phyloP scores from a whole-genome alignment of 73 alveolate species.

The Tetrahymena borealis region DNA sequence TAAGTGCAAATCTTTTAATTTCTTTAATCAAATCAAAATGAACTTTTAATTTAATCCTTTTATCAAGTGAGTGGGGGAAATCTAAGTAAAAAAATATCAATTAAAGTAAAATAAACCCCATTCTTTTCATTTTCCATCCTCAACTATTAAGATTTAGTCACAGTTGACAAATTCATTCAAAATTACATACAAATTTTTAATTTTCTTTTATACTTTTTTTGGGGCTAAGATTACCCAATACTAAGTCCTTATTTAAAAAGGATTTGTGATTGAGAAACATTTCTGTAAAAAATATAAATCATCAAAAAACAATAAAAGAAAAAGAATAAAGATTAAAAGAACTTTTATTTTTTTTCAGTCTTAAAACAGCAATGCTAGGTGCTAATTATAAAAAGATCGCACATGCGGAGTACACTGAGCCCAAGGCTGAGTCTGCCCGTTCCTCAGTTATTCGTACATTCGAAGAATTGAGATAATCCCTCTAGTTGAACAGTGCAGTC shows the following conservation, averaged over 20 bases:
- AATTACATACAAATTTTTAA: background rate
- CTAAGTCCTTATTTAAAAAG: background rate
- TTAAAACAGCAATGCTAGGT: background rate
- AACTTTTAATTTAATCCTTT: no score
- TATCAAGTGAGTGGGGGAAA: slow-evolving; percentile 4
- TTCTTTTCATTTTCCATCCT: no score
- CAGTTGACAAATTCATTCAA: background rate
- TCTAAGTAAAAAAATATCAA: background rate
- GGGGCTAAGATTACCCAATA: background rate
- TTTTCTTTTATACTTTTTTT: background rate
- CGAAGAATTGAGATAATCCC: slow-evolving; percentile 2
- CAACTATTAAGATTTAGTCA: background rate
- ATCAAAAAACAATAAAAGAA: background rate
- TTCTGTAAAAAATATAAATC: background rate
- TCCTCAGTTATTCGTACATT: background rate
- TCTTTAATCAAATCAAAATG: background rate
- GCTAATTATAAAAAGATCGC: background rate
- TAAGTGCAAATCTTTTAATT: no score
- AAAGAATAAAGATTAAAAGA: background rate
- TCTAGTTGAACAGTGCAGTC: background rate
- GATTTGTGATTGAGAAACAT: background rate
- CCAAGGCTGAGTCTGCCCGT: background rate
- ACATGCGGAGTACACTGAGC: background rate
- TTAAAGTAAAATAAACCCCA: background rate
- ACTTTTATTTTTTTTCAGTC: background rate